Base-by-base conservation (phyloP, 768 basidiomycete species). In the Macrolepiota fuliginosa region DNA sequence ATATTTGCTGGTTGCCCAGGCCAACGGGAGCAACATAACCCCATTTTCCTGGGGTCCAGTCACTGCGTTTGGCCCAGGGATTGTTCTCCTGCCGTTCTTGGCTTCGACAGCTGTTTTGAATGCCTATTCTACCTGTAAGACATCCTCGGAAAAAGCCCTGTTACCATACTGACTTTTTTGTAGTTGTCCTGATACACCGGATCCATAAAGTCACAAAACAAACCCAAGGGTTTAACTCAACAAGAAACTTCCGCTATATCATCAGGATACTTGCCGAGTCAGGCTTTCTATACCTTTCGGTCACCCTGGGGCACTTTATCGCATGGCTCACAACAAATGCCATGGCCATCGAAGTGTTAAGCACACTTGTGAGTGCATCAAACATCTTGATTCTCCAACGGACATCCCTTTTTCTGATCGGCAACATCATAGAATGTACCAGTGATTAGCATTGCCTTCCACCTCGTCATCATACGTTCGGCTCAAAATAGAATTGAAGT, bases 261-360 rank as follows among this genome's bases (percentile, higher is more conserved):
- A 50, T 56, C 4, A 29, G 61, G 0, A 49, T 62, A 17, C 40
- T 62, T 2, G 46, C 47, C 27, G 61, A 62, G 46, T 62, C 61
- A 2, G 61, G 61, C 1, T 7, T 62, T 7, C 37, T 62, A 10
- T 62, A 62, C 29, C 27, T 62, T 4, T 45, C 47, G 5, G 50
- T 62, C 12, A 49, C 54, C 5, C n/a, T 56, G 10, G 61, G 45
- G 3, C 61, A 62, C n/a, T 62, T 62, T 24, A 10, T 56, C 11
- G 54, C 37, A 19, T 62, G 54, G 54, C 56, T 54, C 27, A 37
- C 46, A 7, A 15, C 40, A 3, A 25, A 56, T 29, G 35, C 27
- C n/a, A n/a, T 50, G 19, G 35, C 47, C 3, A 37, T 58, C 24
- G 32, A 24, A 6, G 32, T 58, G 3, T 29, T 37, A 3, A 47